phyloP scores from a whole-genome alignment of 2,329 filamentous ascomycete species.

The Alternaria triticina region DNA sequence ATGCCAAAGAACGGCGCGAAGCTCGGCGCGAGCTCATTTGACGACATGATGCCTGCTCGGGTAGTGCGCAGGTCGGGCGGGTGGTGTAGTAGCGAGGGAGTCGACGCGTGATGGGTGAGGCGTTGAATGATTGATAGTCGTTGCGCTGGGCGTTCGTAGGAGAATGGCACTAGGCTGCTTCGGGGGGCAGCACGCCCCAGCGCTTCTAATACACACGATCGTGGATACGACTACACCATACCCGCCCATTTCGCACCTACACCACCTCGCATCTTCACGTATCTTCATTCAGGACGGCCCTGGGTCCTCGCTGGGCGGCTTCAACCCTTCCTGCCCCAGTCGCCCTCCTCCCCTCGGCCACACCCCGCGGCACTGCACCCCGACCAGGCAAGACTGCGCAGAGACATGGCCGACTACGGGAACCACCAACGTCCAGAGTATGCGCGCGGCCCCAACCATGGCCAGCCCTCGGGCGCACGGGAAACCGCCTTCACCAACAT shows the following conservation, averaged over 20 bases:
- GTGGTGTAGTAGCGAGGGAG: constrained; percentile 1
- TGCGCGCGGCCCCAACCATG: constrained; percentile 59
- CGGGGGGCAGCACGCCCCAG: constrained; percentile 4
- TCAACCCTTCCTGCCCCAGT: constrained; percentile 8
- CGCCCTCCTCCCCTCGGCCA: neutral
- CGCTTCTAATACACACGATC: constrained; percentile 17
- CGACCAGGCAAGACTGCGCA: constrained; percentile 16
- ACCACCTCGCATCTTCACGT: neutral
- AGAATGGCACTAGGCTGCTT: neutral
- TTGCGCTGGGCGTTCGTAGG: constrained; percentile 28
- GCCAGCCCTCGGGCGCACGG: constrained; percentile 69
- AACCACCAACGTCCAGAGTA: constrained; percentile 67
- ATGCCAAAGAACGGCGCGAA: constrained; percentile 90
- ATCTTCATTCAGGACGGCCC: constrained; percentile 2
- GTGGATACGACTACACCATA: constrained; percentile 8
- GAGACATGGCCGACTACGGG: constrained; percentile 68
- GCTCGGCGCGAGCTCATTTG: constrained; percentile 64
- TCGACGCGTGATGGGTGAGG: constrained; percentile 6
- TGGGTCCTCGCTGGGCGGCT: constrained; percentile 12
- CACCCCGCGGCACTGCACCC: constrained; percentile 16
- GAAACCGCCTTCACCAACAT: constrained; percentile 97
- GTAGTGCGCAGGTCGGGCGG: neutral
- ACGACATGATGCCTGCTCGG: constrained; percentile 25
- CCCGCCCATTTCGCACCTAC: constrained; percentile 9
- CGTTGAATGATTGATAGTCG: constrained; percentile 9